Conservation (phyloP, 2,329 filamentous ascomycete species). For the Talaromyces sp. region DNA sequence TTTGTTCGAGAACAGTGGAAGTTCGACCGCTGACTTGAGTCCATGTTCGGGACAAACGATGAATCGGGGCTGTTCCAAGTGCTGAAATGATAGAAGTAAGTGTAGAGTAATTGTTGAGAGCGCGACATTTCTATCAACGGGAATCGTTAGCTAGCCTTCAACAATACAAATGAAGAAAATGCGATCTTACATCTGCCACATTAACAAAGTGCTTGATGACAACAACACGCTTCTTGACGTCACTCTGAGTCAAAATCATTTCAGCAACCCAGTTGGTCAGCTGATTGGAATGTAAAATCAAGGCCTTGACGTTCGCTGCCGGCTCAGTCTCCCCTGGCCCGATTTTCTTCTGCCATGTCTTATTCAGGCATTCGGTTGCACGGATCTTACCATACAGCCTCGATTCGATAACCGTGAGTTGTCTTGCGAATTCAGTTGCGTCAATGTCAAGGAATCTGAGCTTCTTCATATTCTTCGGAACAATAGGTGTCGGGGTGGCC, state of each 20-base stretch:
- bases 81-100: constrained; percentile 97
- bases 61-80: constrained; percentile 87
- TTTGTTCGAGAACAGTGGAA: constrained; percentile 72
- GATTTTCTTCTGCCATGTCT: constrained; percentile 98
- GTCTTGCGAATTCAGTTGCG: constrained; percentile 90
- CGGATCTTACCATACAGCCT: constrained; percentile 93
- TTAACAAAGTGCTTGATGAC: constrained; percentile 98
- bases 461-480: constrained; percentile 99
- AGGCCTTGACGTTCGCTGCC: constrained; percentile 87
- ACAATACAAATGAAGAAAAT: not conserved
- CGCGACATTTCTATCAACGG: constrained; percentile 72
- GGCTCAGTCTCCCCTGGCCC: constrained; percentile 65
- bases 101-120: constrained; percentile 93
- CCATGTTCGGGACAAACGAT: constrained; percentile 90
- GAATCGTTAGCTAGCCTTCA: constrained; percentile 10
- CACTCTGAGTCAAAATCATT: constrained; percentile 92
- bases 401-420: constrained; percentile 95
- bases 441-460: constrained; percentile 98
- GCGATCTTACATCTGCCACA: constrained; percentile 73
- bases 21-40: constrained; percentile 84
- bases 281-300: constrained; percentile 97
- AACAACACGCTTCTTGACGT: constrained; percentile 91
- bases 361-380: constrained; percentile 92
- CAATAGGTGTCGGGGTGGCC: constrained; percentile 77
- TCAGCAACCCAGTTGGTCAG: constrained; percentile 99